A percentile compares a stretch with the other conserved stretches of the same genome.
phyloP scores from a whole-genome alignment of 208 protist genomes.

The Leishmania gerbilli region DNA sequence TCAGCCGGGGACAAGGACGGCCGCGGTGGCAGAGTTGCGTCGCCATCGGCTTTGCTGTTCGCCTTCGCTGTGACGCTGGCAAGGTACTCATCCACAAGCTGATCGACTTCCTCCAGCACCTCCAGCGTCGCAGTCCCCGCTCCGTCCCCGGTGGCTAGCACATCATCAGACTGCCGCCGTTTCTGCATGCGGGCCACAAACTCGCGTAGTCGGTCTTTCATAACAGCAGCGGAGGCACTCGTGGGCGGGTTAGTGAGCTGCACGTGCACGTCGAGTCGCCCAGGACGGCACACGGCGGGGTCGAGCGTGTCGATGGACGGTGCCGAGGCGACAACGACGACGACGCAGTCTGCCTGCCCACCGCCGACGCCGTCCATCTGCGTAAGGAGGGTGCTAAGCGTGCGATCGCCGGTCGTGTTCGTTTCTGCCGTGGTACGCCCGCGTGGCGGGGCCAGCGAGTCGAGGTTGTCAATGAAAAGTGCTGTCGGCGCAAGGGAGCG shows the following conservation, averaged over 20 bases:
- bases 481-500: constrained; percentile 69
- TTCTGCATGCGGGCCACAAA: constrained; percentile 10
- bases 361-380: constrained; percentile 90
- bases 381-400: constrained; percentile 89
- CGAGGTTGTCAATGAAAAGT: constrained; percentile 93
- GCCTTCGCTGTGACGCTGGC: not conserved
- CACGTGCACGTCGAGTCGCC: constrained; percentile 87
- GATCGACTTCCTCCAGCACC: not conserved
- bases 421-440: constrained; percentile 47
- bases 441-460: constrained; percentile 86
- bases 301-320: constrained; percentile 68
- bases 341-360: constrained; percentile 27
- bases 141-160: not conserved
- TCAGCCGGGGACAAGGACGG: constrained; percentile 14
- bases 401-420: constrained; percentile 78
- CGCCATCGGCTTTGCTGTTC: not conserved
- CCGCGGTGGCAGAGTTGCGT: not conserved
- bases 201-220: constrained; percentile 26
- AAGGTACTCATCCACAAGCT: constrained; percentile 14
- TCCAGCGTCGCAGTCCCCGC: not conserved
- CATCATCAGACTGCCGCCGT: not conserved
- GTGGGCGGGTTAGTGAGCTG: constrained; percentile 33
- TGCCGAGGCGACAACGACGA: constrained; percentile 86
- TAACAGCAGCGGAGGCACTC: constrained; percentile 6
- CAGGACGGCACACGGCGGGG: constrained; percentile 81